These are phyloP conservation scores for Chytridium lagenaria DNA, from an alignment of 371 early-diverging fungal species.

Conservation along the genomic window DNA sequence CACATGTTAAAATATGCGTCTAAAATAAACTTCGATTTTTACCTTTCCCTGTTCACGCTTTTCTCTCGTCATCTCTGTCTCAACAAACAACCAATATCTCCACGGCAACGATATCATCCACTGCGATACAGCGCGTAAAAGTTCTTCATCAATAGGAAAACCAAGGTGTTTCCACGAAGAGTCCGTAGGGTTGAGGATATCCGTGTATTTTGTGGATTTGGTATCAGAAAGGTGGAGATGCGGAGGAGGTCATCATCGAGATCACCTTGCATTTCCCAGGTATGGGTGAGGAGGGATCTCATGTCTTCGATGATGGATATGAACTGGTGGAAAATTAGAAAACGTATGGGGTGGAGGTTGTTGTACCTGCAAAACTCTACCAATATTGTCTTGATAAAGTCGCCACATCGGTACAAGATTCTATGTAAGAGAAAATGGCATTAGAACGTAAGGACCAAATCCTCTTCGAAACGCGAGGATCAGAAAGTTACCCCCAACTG, in stretches of 20 bases:
- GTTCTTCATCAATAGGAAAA: constrained; percentile 8
- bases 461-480: not conserved
- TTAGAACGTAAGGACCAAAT: too few species aligned
- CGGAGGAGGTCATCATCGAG: not conserved
- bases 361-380: not conserved
- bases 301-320: constrained; percentile 7
- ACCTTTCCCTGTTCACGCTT: too few species aligned
- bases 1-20: too few species aligned
- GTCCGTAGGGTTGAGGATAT: not conserved
- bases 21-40: too few species aligned
- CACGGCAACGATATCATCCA: constrained; percentile 14
- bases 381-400: not conserved
- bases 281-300: not conserved
- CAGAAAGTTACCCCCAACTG: not conserved
- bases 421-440: too few species aligned
- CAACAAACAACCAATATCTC: constrained; percentile 2
- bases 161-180: not conserved
- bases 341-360: not conserved
- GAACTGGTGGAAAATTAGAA: not conserved
- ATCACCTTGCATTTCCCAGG: not conserved
- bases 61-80: not conserved
- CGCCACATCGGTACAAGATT: not conserved
- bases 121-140: not conserved
- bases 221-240: not conserved
- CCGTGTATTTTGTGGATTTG: not conserved